Evolutionary conservation across 768 basidiomycete species (phyloP).

Genomic region (Tricholoma terreum): DNA sequence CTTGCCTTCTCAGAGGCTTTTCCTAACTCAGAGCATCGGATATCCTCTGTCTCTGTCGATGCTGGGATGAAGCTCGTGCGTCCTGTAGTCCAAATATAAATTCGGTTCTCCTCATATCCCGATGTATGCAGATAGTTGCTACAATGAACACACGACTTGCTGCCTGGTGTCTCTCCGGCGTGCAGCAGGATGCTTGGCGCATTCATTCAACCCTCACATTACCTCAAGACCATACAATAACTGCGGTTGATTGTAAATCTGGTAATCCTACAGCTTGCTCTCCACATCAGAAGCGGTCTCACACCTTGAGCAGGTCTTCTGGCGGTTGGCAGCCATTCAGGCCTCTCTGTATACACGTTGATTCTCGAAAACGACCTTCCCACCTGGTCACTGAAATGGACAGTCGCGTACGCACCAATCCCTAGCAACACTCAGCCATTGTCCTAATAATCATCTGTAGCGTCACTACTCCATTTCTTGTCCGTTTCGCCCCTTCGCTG

Average conservation of each 20-base stretch:
- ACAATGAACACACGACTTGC: constrained; percentile 67
- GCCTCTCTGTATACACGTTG: constrained; percentile 72
- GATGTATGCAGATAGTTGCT: constrained; percentile 59
- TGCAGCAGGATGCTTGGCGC: constrained; percentile 63
- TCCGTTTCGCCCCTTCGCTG: constrained; percentile 72
- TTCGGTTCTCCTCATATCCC: constrained; percentile 14
- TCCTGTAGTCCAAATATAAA: constrained; percentile 13
- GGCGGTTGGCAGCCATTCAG: constrained; percentile 58
- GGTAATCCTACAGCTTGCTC: constrained; percentile 41
- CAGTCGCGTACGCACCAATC: constrained; percentile 43
- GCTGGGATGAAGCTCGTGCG: constrained; percentile 79
- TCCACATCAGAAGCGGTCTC: constrained; percentile 9
- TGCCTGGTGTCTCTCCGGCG: constrained; percentile 74
- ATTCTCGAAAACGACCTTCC: constrained; percentile 80
- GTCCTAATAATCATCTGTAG: constrained; percentile 27
- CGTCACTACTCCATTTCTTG: constrained; percentile 45
- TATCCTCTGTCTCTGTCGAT: constrained; percentile 69
- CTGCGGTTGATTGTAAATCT: constrained; percentile 68
- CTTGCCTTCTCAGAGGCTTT: constrained; percentile 82
- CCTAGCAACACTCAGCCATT: background rate
- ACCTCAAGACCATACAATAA: constrained; percentile 50
- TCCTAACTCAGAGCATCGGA: constrained; percentile 47
- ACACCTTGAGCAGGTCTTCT: constrained; percentile 59
- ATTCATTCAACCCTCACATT: constrained; percentile 80
- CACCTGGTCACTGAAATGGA: constrained; percentile 83